Conservation (phyloP, 495 filamentous ascomycete species). For the Stereocaulon alpinum region DNA sequence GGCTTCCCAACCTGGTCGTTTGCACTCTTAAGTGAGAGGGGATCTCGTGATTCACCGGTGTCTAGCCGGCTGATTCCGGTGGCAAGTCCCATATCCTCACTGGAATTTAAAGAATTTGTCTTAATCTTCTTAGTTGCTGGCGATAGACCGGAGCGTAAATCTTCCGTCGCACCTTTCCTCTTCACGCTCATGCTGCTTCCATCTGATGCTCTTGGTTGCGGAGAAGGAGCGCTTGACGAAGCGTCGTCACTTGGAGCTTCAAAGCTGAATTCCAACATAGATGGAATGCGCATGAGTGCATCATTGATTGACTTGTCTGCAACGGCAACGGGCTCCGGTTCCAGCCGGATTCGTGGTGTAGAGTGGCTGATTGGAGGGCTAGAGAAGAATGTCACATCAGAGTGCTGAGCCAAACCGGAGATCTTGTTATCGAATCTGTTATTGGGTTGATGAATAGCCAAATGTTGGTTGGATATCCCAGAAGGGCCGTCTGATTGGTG, state of each 20-base stretch:
- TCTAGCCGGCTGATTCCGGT: slow-evolving; percentile 13
- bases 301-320: slow-evolving; percentile 9
- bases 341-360: slow-evolving; percentile 26
- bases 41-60: slow-evolving; percentile 3
- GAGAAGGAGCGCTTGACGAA: background rate
- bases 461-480: background rate
- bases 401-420: slow-evolving; percentile 20
- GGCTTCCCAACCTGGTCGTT: background rate
- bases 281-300: slow-evolving; percentile 10
- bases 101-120: background rate
- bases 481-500: slow-evolving; percentile 1
- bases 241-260: slow-evolving; percentile 14
- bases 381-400: slow-evolving; percentile 23
- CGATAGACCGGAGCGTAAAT: slow-evolving; percentile 4
- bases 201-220: slow-evolving; percentile 4
- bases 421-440: slow-evolving; percentile 14
- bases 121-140: slow-evolving; percentile 18
- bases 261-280: slow-evolving; percentile 14
- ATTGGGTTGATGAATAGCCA: background rate
- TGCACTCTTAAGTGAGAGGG: background rate
- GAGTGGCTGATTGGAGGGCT: slow-evolving; percentile 28
- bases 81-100: slow-evolving; percentile 4
- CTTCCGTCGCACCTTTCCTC: slow-evolving; percentile 15
- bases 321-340: slow-evolving; percentile 16
- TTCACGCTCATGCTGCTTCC: slow-evolving; percentile 16